phyloP scores from a whole-genome alignment of 2,329 filamentous ascomycete genomes.

The Hysterium pulicare region DNA sequence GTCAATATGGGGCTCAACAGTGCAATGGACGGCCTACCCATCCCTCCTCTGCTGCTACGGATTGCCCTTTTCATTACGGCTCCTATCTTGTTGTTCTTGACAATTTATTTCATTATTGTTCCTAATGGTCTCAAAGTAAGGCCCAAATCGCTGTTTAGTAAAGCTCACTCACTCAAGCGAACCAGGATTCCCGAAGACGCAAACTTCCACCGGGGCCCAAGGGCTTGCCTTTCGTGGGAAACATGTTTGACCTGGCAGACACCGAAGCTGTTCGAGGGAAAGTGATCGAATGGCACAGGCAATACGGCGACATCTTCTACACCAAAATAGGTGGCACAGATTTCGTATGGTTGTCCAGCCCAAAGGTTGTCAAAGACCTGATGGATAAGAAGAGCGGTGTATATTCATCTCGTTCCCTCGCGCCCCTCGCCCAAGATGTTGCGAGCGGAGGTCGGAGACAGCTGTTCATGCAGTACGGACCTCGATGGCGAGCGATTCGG shows the following conservation, averaged over 20 bases:
- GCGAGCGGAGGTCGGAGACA: conserved; percentile 50
- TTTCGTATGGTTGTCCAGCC: conserved; percentile 44
- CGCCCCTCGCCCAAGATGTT: conserved; percentile 36
- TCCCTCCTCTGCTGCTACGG: too few species aligned
- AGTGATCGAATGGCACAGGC: conserved; percentile 31
- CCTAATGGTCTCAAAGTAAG: conserved; percentile 28
- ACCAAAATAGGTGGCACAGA: conserved; percentile 41
- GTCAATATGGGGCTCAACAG: too few species aligned
- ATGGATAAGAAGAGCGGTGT: conserved; percentile 53
- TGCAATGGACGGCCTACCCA: too few species aligned
- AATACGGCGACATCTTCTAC: conserved; percentile 40
- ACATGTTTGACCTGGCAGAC: conserved; percentile 36
- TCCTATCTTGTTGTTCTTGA: conserved; percentile 18
- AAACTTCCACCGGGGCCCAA: conserved; percentile 39
- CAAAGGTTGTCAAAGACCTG: conserved; percentile 52
- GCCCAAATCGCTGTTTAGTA: background rate
- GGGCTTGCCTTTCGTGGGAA: conserved; percentile 40
- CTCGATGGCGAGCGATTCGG: conserved; percentile 37
- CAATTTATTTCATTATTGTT: conserved; percentile 26
- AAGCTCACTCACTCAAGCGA: conserved; percentile 3
- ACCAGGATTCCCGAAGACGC: conserved; percentile 26
- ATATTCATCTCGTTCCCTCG: conserved; percentile 46
- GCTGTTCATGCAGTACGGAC: conserved; percentile 41
- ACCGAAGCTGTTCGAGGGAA: conserved; percentile 30
- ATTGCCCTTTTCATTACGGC: conserved; percentile 12